phyloP scores from a whole-genome alignment of 345 rosid genomes.

The Combretum micranthum region DNA sequence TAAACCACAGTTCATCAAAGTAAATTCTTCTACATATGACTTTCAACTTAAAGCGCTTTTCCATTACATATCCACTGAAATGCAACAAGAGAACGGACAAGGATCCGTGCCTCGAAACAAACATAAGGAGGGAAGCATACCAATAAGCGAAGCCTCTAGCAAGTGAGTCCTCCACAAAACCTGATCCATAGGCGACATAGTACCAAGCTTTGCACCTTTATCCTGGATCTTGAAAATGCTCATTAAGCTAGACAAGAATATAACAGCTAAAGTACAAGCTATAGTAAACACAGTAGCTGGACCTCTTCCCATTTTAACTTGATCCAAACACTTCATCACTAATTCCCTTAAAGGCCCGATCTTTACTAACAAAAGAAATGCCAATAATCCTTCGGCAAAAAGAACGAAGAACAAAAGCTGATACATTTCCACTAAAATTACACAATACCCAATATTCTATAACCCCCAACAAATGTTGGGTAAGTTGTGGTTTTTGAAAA shows the following conservation, averaged over 20 bases:
- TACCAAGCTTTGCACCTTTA: slow-evolving; percentile 94
- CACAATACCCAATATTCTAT: slow-evolving; percentile 13
- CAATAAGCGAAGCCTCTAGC: slow-evolving; percentile 95
- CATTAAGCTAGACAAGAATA: slow-evolving; percentile 72
- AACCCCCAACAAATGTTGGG: background rate
- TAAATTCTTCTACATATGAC: no score
- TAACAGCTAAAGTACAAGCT: slow-evolving; percentile 88
- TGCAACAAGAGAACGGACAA: background rate
- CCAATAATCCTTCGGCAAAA: slow-evolving; percentile 64
- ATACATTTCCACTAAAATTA: slow-evolving; percentile 44
- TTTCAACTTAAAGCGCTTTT: no score
- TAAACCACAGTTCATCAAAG: no score
- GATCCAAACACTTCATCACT: slow-evolving; percentile 82
- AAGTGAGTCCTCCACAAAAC: slow-evolving; percentile 97
- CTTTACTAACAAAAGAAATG: slow-evolving; percentile 65
- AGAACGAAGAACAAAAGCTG: slow-evolving; percentile 78
- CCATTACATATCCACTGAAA: background rate
- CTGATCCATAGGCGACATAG: slow-evolving; percentile 99
- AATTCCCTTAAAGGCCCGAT: slow-evolving; percentile 91
- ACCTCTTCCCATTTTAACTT: slow-evolving; percentile 77
- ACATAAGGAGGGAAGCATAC: slow-evolving; percentile 23
- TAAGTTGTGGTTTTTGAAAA: background rate
- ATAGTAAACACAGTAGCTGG: slow-evolving; percentile 94
- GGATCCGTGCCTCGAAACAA: background rate
- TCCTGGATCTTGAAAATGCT: slow-evolving; percentile 93